Base-by-base conservation (phyloP, 2,329 filamentous ascomycete genomes). In the Cordyceps pruinosa region DNA sequence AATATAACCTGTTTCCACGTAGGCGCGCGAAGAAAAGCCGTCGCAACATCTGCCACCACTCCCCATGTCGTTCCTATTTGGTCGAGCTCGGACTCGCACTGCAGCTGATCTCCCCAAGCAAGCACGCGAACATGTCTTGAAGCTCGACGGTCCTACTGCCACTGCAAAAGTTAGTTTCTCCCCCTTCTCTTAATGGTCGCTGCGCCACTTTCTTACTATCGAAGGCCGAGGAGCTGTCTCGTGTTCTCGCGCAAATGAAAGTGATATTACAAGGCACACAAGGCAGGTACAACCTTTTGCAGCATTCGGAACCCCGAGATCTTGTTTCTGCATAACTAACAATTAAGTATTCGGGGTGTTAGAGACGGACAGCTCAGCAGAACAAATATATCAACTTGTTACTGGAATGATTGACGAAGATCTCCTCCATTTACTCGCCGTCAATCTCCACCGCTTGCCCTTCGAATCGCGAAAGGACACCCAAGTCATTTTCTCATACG, bases 391-490 rank as follows among this genome's bases (percentile, higher is more conserved):
- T 69, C 85, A 92, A 67, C 84, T 97, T 49, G 87, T 97, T 53
- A 87, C 86, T 57, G 84, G 88, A 62, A 84, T 96, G 61, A 88
- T 97, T 65, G 85, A 92, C 69, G 91, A 97, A 74, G 91, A 96
- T 70, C 80, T 99, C 8, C 84, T 99, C 44, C 89, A 89, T 65
- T 79, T 89, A 52, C 86, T 99, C 58, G 90, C 93, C 21, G 81
- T 86, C 60, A 88, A 88, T 68, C 87, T 99, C 46, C 85, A 90
- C 72, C 84, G 87, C 52, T 82, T 99, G 5, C 91, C 93, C 0
- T 99, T 99, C 76, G 94, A 99, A 76, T 90, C 92, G 37, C 87
- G 93, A 67, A 97, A 97, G 77, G 93, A 97, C 69, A 89, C 90
- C 13, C 93, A 97, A 70, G 89, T 94, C 61, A 94, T 97, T 69